phyloP scores from a whole-genome alignment of 2,329 filamentous ascomycete genomes.

The Daldinia sp. region DNA sequence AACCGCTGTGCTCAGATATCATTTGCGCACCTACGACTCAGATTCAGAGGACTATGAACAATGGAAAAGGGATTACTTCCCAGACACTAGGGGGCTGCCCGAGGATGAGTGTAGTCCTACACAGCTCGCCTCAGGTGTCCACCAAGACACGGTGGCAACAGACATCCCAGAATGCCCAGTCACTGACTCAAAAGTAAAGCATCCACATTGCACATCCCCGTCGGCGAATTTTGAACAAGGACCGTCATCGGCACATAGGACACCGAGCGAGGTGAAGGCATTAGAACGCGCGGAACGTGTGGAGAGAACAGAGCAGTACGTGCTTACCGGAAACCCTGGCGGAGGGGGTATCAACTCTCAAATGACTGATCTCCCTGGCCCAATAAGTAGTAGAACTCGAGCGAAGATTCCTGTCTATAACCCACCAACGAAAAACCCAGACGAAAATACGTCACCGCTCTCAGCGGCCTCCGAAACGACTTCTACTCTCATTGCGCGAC shows the following conservation, averaged over 20 bases:
- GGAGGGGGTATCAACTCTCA: conserved; percentile 11
- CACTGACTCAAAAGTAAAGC: not conserved
- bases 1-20: conserved; percentile 18
- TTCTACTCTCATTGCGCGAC: conserved; percentile 42
- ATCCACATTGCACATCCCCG: not conserved
- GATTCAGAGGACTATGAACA: not conserved
- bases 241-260: not conserved
- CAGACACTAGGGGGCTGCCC: not conserved
- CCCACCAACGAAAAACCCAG: conserved; percentile 3
- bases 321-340: conserved; percentile 21
- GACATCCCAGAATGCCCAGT: not conserved
- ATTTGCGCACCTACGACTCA: not conserved
- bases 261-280: not conserved
- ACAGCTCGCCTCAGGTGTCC: not conserved
- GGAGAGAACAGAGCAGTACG: conserved; percentile 37
- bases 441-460: conserved; percentile 14
- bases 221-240: not conserved
- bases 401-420: conserved; percentile 8
- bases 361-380: conserved; percentile 1
- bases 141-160: not conserved
- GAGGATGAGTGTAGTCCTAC: not conserved
- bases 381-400: conserved; percentile 8
- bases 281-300: conserved; percentile 19
- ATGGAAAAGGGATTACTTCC: not conserved
- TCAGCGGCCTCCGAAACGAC: conserved; percentile 41